Base-by-base conservation (phyloP, 2,329 filamentous ascomycete genomes). In the Podosphaera fusca region DNA sequence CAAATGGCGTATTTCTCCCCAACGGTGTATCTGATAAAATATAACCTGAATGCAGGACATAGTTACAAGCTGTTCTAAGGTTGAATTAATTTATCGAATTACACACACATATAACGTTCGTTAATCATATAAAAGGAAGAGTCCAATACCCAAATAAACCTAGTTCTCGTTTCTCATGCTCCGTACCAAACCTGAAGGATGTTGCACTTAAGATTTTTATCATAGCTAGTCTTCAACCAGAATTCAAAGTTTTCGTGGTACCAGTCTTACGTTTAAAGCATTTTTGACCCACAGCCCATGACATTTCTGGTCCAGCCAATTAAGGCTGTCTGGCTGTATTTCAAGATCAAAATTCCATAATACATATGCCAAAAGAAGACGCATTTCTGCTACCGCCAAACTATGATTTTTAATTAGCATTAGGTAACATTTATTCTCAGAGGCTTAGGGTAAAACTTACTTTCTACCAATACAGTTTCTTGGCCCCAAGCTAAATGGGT, bases 311-410 rank as follows among this genome's bases (percentile, higher is more conserved):
- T 31, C 33, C 10, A 33, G 55, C 57, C 14, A 52, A 34, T 57
- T 55, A 55, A 10, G 52, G 30, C 33, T 45, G 14, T 56, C 58
- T 31, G 33, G 36, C 5, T 60, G 29, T 33, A 58, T 42, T 29
- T 56, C 55, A 6, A 64, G 45, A 56, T 65, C 60, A 46, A 65
- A 64, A 55, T 64, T 58, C 61, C 62, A 64, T 12, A 65, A 29
- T 35, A 64, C 35, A 5, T 59, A 53, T 12, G 59, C 59, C 14
- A 65, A 46, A 33, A 65, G 59, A 6, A 62, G 45, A 6, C 58
- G 46, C 56, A 64, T 60, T 33, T 63, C 60, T 10, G 47, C 55
- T 34, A 57, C 59, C 31, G 59, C 60, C 34, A 63, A 50, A 49
- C 51, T 47, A 55, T 30, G 5, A 30, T 42, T 1, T 42, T 42